Conservation (phyloP, 805 yeast species). For the Schizosaccharomyces cryophilus region DNA sequence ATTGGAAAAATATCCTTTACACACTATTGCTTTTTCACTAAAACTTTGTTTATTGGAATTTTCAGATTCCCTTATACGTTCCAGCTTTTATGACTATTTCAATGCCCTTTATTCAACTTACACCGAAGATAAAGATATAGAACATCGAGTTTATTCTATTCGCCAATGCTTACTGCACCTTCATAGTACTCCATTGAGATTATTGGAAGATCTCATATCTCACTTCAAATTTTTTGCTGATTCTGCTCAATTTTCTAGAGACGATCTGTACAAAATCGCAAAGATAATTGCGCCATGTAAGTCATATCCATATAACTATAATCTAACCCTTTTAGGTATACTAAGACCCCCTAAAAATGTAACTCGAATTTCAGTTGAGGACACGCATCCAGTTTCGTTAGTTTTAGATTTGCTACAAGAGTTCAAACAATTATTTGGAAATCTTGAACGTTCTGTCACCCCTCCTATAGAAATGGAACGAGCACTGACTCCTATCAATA, state of each 20-base stretch:
- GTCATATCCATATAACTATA: background rate
- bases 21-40: background rate
- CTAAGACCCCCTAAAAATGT: background rate
- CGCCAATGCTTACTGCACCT: background rate
- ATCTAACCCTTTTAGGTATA: background rate
- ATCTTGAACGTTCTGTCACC: background rate
- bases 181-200: background rate
- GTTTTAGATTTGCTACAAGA: background rate
- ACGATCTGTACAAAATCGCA: background rate
- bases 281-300: background rate
- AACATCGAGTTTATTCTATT: background rate
- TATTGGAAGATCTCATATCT: background rate
- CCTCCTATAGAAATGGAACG: background rate
- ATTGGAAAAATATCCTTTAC: background rate
- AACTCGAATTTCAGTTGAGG: background rate
- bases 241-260: background rate
- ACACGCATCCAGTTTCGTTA: background rate
- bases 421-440: background rate
- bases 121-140: background rate
- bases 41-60: background rate
- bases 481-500: background rate
- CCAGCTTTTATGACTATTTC: background rate
- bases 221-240: background rate
- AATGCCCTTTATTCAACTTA: background rate
- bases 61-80: background rate